Evolutionary conservation across 768 basidiomycete species (phyloP).

Genomic region (Clitopilus hobsonii): DNA sequence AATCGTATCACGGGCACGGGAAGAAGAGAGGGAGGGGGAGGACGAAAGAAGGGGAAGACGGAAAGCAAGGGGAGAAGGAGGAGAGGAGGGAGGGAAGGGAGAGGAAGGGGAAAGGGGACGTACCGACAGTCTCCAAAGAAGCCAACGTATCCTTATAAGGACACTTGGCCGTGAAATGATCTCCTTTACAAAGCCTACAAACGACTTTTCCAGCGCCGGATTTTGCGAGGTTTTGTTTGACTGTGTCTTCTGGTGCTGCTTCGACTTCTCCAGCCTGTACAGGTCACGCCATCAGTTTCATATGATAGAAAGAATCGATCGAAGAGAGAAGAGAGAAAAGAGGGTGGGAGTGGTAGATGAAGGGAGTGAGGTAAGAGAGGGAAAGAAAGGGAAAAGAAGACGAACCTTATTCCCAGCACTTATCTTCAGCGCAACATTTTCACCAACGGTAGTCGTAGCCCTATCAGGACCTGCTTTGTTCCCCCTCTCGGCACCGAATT

Average conservation of each 20-base stretch:
- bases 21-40: slow-evolving; percentile 15
- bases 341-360: not conserved
- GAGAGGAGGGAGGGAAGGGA: slow-evolving; percentile 22
- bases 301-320: too few relatives aligned
- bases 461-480: slow-evolving; percentile 86
- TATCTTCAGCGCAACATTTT: slow-evolving; percentile 42
- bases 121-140: slow-evolving; percentile 61
- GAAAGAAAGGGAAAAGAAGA: not conserved
- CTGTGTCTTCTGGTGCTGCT: slow-evolving; percentile 54
- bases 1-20: too few relatives aligned
- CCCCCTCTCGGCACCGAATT: slow-evolving; percentile 90
- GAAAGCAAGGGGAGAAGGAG: too few relatives aligned
- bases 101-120: slow-evolving; percentile 11
- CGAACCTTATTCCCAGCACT: slow-evolving; percentile 59
- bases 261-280: slow-evolving; percentile 61
- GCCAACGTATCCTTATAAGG: slow-evolving; percentile 94
- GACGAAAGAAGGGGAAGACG: not conserved
- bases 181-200: slow-evolving; percentile 94
- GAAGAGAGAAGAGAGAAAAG: too few relatives aligned
- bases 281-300: not conserved
- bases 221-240: slow-evolving; percentile 64
- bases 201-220: slow-evolving; percentile 83
- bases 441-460: slow-evolving; percentile 90
- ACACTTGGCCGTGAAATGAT: slow-evolving; percentile 97
- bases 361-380: not conserved